A percentile compares a stretch with the other conserved stretches of the same genome.
Conservation (phyloP, 2,329 filamentous ascomycete species). For the Xylariaceae sp. region DNA sequence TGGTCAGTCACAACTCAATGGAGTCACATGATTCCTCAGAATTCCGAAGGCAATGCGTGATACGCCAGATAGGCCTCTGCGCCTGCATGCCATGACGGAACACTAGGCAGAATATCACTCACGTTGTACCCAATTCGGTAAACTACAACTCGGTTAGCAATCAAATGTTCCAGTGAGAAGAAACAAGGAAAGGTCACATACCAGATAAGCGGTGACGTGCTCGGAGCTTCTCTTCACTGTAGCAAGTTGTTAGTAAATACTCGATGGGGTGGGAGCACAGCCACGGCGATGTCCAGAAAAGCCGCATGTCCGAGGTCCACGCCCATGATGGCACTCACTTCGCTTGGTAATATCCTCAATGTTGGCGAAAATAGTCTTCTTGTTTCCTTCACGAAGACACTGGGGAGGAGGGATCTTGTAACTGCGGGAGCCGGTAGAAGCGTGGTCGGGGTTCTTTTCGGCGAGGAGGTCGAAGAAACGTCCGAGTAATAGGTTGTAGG, state of each 20-base stretch:
- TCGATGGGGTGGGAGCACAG: neutral
- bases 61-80: neutral
- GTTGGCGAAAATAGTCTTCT: slow-evolving; percentile 99
- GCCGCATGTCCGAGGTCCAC: neutral
- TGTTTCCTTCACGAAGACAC: slow-evolving; percentile 99
- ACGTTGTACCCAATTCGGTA: slow-evolving; percentile 90
- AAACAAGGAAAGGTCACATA: neutral
- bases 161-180: neutral
- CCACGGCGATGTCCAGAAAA: neutral
- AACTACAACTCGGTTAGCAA: slow-evolving; percentile 43
- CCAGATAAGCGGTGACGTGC: slow-evolving; percentile 88
- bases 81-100: neutral
- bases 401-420: slow-evolving; percentile 99
- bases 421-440: slow-evolving; percentile 80
- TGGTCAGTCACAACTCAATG: slow-evolving; percentile 3
- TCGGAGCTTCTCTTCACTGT: slow-evolving; percentile 91
- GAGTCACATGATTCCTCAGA: neutral
- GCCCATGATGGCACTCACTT: slow-evolving; percentile 35
- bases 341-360: slow-evolving; percentile 98
- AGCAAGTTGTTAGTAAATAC: slow-evolving; percentile 5
- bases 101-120: neutral
- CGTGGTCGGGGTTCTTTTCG: slow-evolving; percentile 94
- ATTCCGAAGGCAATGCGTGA: neutral
- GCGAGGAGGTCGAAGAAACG: slow-evolving; percentile 94
- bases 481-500: slow-evolving; percentile 77